A percentile compares a stretch with the other conserved stretches of the same genome.
Evolutionary conservation across 352 stramenopile genomes (phyloP).

Genomic region (Phytophthora palmivora): DNA sequence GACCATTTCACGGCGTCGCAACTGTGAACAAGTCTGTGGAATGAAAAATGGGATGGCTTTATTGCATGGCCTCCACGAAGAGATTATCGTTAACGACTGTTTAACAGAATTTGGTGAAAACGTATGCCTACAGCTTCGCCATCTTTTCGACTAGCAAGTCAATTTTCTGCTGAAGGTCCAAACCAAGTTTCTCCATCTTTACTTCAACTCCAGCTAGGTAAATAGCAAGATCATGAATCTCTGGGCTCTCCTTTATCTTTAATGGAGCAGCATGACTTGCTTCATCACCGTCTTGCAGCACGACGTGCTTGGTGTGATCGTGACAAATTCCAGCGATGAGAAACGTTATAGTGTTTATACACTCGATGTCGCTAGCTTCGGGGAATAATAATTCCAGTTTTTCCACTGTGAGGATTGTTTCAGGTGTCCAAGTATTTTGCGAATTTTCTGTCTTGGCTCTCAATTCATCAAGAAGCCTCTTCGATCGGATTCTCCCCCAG

Average conservation of each 20-base stretch:
- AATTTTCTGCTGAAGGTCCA: constrained; percentile 3
- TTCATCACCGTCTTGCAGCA: background rate
- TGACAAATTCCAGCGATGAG: constrained; percentile 6
- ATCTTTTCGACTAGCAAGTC: constrained; percentile 8
- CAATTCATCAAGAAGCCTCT: background rate
- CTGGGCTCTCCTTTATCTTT: background rate
- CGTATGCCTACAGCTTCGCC: background rate
- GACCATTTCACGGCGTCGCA: constrained; percentile 20
- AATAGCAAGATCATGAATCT: background rate
- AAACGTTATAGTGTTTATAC: constrained; percentile 5
- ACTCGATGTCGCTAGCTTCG: background rate
- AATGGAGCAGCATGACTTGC: background rate
- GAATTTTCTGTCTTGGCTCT: background rate
- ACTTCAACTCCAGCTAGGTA: constrained; percentile 1
- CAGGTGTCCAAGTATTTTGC: background rate
- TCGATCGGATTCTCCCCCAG: background rate
- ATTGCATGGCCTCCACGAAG: too few relatives aligned
- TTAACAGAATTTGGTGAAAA: background rate
- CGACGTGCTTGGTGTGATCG: background rate
- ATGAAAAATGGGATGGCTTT: too few relatives aligned
- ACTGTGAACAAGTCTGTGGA: constrained; percentile 11
- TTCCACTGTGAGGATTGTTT: background rate
- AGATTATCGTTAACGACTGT: background rate
- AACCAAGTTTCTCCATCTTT: constrained; percentile 8
- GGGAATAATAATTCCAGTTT: background rate